These are phyloP conservation scores for Lentinula guzmanii DNA, from an alignment of 768 basidiomycete species.

Conservation along the genomic window DNA sequence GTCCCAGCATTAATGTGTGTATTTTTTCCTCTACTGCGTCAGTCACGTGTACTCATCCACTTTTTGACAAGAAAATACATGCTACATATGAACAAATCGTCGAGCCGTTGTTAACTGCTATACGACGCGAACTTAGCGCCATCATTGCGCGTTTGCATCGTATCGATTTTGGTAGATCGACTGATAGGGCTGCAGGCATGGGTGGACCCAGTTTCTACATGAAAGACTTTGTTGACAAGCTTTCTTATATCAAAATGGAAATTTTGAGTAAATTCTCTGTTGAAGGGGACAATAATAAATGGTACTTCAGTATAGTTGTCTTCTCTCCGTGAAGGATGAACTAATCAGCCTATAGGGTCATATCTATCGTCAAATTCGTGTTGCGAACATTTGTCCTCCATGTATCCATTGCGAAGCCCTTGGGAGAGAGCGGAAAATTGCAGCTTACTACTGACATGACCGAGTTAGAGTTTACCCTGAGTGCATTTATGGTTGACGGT, in stretches of 20 bases:
- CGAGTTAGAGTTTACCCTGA: conserved; percentile 88
- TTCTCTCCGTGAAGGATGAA: background rate
- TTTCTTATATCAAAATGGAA: conserved; percentile 75
- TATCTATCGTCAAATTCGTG: conserved; percentile 67
- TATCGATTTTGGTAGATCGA: conserved; percentile 69
- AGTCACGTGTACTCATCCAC: conserved; percentile 1
- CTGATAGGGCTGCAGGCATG: conserved; percentile 60
- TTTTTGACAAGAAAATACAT: conserved; percentile 37
- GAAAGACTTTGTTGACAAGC: conserved; percentile 86
- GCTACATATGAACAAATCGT: conserved; percentile 49
- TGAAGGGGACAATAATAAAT: conserved; percentile 66
- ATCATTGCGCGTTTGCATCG: conserved; percentile 83
- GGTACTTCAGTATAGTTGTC: conserved; percentile 53
- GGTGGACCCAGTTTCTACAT: conserved; percentile 80
- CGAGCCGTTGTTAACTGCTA: conserved; percentile 57
- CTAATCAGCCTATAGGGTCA: conserved; percentile 35
- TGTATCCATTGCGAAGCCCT: conserved; percentile 85
- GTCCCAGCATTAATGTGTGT: conserved; percentile 54
- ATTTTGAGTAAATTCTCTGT: conserved; percentile 65
- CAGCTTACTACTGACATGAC: conserved; percentile 96
- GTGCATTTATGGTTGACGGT: conserved; percentile 64
- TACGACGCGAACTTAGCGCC: conserved; percentile 75
- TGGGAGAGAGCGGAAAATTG: conserved; percentile 90
- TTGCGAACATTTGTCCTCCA: conserved; percentile 88
- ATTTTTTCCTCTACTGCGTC: background rate